Evolutionary conservation across 192 early-diverging fungal genomes (phyloP), one percentile per base, ranked within the genome.

Genomic region (Linnemannia schmuckeri): DNA sequence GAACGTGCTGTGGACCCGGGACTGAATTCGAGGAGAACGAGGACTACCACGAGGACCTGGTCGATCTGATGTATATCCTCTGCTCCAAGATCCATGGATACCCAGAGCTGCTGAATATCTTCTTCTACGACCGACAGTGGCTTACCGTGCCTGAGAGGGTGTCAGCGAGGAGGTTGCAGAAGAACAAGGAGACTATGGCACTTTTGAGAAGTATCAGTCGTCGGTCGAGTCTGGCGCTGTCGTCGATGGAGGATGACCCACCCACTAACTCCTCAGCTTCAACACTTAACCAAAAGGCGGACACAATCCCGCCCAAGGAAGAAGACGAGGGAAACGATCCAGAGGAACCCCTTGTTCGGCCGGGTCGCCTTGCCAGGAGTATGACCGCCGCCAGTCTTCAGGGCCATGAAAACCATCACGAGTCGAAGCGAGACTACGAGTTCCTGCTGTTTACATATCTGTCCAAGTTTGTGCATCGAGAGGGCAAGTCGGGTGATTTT

Each of bases 371-470:
- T 66, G 61, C 61, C 61, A 66, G 61, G 61, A 66, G 61, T 15
- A 66, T 66, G 61, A 66, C 61, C 27, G 61, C 61, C 3, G 61
- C 61, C 30, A 66, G 61, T 66, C 61, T 66, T 30, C 61, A 66
- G 30, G 61, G 61, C 1, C 27, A 82, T 70, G 85, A 79, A 75
- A 76, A 85, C 13, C 80, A 90, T 54, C 86, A 87, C 44, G 89
- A 72, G 90, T 91, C 66, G 33, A 87, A 88, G 88, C 86, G 79
- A 6, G 92, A 92, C 72, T 96, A 93, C 83, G 95, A 97, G 70
- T 98, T 97, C 78, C 87, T 96, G 33, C 85, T 99, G 15, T 98
- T 98, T 81, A 95, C 97, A 35, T 97, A 99, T 70, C 90, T 99
- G 41, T 87, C 97, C 66, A 94, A 93, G 76, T 98, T 96, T 90